Base-by-base conservation (phyloP, 495 filamentous ascomycete species). In the Chaetomidium leptoderma region DNA sequence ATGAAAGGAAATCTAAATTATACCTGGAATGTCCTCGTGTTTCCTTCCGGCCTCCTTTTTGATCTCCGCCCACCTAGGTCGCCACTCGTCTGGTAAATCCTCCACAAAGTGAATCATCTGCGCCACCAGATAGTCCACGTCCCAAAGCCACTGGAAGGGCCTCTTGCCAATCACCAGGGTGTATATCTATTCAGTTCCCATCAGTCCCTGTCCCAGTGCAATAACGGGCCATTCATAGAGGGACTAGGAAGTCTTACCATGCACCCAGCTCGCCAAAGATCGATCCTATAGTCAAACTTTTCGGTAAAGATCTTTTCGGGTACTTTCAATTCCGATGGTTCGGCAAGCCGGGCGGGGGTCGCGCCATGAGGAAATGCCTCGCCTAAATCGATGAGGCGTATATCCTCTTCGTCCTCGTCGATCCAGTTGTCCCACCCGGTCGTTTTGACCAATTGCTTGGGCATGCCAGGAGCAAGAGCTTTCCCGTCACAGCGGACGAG, bases 281-380 rank as follows among this genome's bases (percentile, higher is more conserved):
- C 73, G 32, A 77, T 61, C 52, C 65, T 64, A 60, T 72, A 59
- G 70, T 80, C 70, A 66, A 76, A 73, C 0, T 33, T 9, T 40
- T 69, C 64, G n/a, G 60, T 61, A 45, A 79, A 77, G 40, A 79
- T 71, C 42, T 70, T 68, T 61, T 80, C 76, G 0, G 77, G 76
- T 51, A 69, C 73, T 35, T 68, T 64, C 39, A 80, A 27, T 36
- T 48, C 6, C 29, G 65, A 16, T 39, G 77, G 75, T 27, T 70
- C 72, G 52, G 69, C 65, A 33, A 79, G 66, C 3, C 40, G 67
- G 44, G 59, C 44, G 36, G 75, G 72, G 17, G 50, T 27, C 2
- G 55, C 39, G 29, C 37, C 55, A 13, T 59, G 60, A 19, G 66
- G 56, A 43, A 79, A 79, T 19, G 72, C 68, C 60, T 77, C 69